Evolutionary conservation across 2,329 filamentous ascomycete species (phyloP).

Genomic region (Cordyceps farinosa): DNA sequence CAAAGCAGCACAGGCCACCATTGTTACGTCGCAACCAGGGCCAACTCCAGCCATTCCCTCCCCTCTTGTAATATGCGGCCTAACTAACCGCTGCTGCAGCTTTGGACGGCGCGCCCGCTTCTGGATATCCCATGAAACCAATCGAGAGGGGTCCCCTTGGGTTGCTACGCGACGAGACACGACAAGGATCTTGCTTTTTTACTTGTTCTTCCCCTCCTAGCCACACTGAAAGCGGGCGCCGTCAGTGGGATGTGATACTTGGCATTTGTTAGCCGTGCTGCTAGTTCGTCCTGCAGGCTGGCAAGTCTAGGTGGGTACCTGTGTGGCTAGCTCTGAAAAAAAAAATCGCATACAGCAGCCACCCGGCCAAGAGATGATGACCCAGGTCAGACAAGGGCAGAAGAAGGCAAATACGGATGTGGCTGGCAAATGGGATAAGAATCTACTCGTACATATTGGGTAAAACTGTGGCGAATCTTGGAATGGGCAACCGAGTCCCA

Average conservation of each 20-base stretch:
- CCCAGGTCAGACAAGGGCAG: background rate
- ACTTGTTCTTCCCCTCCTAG: background rate
- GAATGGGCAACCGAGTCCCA: background rate
- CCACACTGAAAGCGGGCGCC: background rate
- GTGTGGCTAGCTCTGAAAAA: background rate
- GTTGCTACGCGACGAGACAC: constrained; percentile 7
- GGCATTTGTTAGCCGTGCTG: background rate
- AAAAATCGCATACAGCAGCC: constrained; percentile 1
- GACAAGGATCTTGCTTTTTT: background rate
- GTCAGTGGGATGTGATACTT: background rate
- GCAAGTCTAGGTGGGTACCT: background rate
- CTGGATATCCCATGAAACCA: background rate
- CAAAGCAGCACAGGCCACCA: constrained; percentile 10
- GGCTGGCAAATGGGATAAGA: background rate
- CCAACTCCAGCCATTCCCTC: too few species aligned
- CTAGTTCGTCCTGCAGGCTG: background rate
- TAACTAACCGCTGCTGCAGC: background rate
- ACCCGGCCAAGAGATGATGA: constrained; percentile 2
- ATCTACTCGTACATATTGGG: background rate
- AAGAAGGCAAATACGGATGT: background rate
- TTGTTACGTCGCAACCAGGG: constrained; percentile 1
- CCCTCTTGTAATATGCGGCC: background rate
- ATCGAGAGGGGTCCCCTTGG: background rate
- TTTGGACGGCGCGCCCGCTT: background rate
- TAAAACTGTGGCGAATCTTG: background rate